Conservation (phyloP, 108 stramenopile genomes). For the Cyclotella choctawhatcheeana region DNA sequence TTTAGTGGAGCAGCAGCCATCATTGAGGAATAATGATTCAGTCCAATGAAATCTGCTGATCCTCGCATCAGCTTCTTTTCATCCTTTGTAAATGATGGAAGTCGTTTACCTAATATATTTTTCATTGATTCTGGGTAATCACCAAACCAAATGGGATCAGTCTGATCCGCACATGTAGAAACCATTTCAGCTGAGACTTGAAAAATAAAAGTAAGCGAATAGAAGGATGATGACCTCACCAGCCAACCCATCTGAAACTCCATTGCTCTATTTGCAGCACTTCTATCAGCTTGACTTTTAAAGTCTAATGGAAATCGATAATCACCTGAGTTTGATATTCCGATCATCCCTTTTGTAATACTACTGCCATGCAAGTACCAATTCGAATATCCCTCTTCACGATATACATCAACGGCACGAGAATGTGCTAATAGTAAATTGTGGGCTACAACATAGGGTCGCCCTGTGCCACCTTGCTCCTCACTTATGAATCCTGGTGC, state of each 20-base stretch:
- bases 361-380: slow-evolving; percentile 15
- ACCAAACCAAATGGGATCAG: slow-evolving; percentile 78
- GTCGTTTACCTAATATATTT: slow-evolving; percentile 60
- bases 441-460: slow-evolving; percentile 83
- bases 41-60: slow-evolving; percentile 88
- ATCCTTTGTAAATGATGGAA: slow-evolving; percentile 78
- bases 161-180: slow-evolving; percentile 4
- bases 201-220: background rate
- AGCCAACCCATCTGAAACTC: slow-evolving; percentile 91
- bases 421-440: slow-evolving; percentile 90
- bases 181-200: too few relatives aligned
- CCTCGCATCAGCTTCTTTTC: slow-evolving; percentile 59
- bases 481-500: slow-evolving; percentile 76
- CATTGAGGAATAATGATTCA: slow-evolving; percentile 89
- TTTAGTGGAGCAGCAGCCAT: slow-evolving; percentile 53
- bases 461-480: slow-evolving; percentile 33
- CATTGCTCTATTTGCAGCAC: slow-evolving; percentile 86
- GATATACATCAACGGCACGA: slow-evolving; percentile 73
- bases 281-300: slow-evolving; percentile 52
- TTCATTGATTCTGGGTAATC: slow-evolving; percentile 88
- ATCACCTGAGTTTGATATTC: slow-evolving; percentile 86
- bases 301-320: slow-evolving; percentile 70
- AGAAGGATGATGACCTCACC: slow-evolving; percentile 23
- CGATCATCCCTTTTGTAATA: slow-evolving; percentile 69
- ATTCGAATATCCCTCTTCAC: slow-evolving; percentile 56